Base-by-base conservation (phyloP, 2,329 filamentous ascomycete species). In the Escovopsis sp. region DNA sequence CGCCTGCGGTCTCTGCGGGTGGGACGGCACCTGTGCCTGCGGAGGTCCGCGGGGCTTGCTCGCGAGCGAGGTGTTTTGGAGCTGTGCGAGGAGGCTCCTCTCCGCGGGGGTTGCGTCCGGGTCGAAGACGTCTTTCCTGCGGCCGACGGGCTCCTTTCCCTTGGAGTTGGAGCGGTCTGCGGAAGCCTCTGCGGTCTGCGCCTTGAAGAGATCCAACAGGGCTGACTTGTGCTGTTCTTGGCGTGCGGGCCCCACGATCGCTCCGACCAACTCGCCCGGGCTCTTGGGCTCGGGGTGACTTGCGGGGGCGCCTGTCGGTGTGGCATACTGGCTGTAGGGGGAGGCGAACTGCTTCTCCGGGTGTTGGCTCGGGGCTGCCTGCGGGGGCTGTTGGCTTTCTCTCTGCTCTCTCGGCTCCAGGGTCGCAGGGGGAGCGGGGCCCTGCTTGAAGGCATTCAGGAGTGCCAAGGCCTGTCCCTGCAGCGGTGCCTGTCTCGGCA, bases 161-260 rank as follows among this genome's bases (percentile, higher is more conserved):
- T 15, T 35, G 5, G 30, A 32, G 11, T 15, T 35, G 5, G 30
- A 32, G 11, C 34, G 20, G 36, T 20, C 43, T 42, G 16, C 35
- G 37, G 37, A 41, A 38, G 45, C 11, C n/a, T 43, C 45, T 13
- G 42, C 4, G 5, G 45, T 44, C 47, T 55, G 48, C 47, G 66
- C 66, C 45, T 71, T 74, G 56, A 77, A 74, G 60, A 76, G 72
- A 16, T 62, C 67, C 12, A 76, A 57, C 15, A 76, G 57, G 7
- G 67, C 60, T 14, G 63, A 66, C 16, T 69, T 66, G 47, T 75
- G 71, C 37, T 55, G 49, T 25, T 54, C 52, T 6, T 43, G 45
- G 5, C 47, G 45, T 1, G 48, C 44, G 20, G 39, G 31, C 16
- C 46, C 47, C 16, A 56, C 49, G 36, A 47, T 51, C 7, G 53